Evolutionary conservation across 805 yeast genomes (phyloP), one percentile per base, ranked within the genome.

Genomic region (Metschnikowia koreensis): DNA sequence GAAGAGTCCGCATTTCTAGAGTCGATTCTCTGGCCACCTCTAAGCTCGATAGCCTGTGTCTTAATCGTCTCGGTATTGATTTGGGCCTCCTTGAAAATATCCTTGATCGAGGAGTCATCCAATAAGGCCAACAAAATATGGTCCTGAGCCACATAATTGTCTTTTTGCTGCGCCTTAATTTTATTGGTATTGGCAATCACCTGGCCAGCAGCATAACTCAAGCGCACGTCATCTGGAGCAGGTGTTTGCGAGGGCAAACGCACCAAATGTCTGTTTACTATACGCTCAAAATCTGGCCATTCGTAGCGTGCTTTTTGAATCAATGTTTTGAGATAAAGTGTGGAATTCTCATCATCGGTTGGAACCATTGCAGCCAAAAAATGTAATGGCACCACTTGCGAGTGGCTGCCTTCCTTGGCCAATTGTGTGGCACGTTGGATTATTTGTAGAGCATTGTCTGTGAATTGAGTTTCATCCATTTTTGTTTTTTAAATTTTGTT

Each of bases 1-100:
- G 93, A 87, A 6, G 97, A 86, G 66, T 93, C 99, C 3, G 99
- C 97, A 58, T 84, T 86, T 66, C 97, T 82, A 1, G 97, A 87
- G 65, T 94, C 99, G 56, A 94, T 94, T 67, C 91, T 82, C 66
- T 89, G 92, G 65, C 80, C 86, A 31, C 98, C 99, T 69, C 99
- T 86, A 51, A 94, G 77, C 57, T 82, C 84, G 38, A 85, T 75
- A 16, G 92, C 83, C 63, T 91, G 96, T 46, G 83, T 82, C 66
- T 87, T 89, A 43, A 94, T 69, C 1, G 88, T 80, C 51, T 87
- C 92, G 12, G 80, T 68, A 38, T 86, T 87, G 33, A 93, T 77
- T 33, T 79, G 75, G 40, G 82, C 80, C 56, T 87, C 94, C 64
- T 89, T 88, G 61, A 93, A 80, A 11, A 94, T 67, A 48, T 79